Percentiles rank a stretch among this genome's conserved stretches.
Evolutionary conservation across 805 yeast genomes (phyloP).

Genomic region (Zygosaccharomyces gambellarensis): DNA sequence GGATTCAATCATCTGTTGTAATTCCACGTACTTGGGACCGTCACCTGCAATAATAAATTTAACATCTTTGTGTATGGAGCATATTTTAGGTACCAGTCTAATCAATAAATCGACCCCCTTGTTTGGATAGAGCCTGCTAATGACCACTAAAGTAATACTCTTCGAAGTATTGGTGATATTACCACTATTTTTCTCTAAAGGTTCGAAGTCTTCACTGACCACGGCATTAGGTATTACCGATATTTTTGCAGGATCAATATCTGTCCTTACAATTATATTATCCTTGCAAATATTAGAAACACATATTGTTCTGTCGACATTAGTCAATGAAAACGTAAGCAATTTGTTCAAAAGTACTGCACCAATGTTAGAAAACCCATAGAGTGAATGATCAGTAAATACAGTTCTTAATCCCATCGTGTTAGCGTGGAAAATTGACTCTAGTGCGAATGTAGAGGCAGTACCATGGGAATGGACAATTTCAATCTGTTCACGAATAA

Average conservation of each 20-base stretch:
- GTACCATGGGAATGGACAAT: slow-evolving; percentile 96
- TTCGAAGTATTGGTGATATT: slow-evolving; percentile 17
- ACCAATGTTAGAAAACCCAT: slow-evolving; percentile 85
- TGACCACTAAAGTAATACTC: slow-evolving; percentile 80
- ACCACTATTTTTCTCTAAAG: slow-evolving; percentile 26
- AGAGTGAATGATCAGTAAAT: slow-evolving; percentile 91
- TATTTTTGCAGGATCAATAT: slow-evolving; percentile 68
- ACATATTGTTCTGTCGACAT: slow-evolving; percentile 90
- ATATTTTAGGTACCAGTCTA: slow-evolving; percentile 79
- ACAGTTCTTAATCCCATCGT: slow-evolving; percentile 91
- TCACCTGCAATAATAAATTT: slow-evolving; percentile 89
- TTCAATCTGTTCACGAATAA: slow-evolving; percentile 78
- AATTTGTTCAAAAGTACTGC: slow-evolving; percentile 83
- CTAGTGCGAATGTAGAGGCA: slow-evolving; percentile 79
- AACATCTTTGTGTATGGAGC: slow-evolving; percentile 56
- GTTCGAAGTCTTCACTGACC: slow-evolving; percentile 73
- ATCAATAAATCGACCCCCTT: slow-evolving; percentile 90
- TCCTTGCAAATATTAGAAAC: slow-evolving; percentile 96
- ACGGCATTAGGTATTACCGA: slow-evolving; percentile 97
- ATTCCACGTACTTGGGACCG: slow-evolving; percentile 90
- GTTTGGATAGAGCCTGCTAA: slow-evolving; percentile 88
- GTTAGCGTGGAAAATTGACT: slow-evolving; percentile 84
- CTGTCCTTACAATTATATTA: slow-evolving; percentile 84
- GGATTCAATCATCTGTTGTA: slow-evolving; percentile 92
- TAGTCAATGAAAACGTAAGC: slow-evolving; percentile 75